Evolutionary conservation across 2,329 filamentous ascomycete genomes (phyloP).

Genomic region (Leptographium wingfieldii): DNA sequence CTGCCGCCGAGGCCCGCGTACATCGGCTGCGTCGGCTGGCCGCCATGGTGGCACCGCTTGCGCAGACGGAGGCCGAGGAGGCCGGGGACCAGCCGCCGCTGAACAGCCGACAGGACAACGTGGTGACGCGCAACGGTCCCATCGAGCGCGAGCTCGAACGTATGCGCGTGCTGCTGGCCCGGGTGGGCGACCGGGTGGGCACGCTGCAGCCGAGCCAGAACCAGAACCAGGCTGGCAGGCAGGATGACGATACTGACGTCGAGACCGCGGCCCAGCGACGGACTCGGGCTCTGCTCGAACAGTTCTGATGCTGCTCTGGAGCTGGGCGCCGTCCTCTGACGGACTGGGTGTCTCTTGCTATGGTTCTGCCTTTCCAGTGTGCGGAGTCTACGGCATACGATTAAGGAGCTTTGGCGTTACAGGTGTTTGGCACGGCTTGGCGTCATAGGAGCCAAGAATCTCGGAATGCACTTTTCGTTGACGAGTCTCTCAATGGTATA

Average conservation of each 20-base stretch:
- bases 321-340: not conserved
- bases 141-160: constrained; percentile 54
- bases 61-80: constrained; percentile 10
- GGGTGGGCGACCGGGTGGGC: constrained; percentile 42
- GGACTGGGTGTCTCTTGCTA: not conserved
- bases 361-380: no score
- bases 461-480: no score
- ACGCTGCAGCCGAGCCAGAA: constrained; percentile 15
- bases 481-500: no score
- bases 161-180: constrained; percentile 50
- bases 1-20: constrained; percentile 21
- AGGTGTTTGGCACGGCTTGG: no score
- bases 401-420: no score
- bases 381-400: no score
- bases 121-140: constrained; percentile 51
- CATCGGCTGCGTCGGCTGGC: constrained; percentile 36
- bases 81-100: not conserved
- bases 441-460: no score
- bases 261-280: constrained; percentile 28
- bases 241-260: constrained; percentile 22
- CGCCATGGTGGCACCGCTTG: constrained; percentile 37
- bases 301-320: constrained; percentile 14
- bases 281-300: constrained; percentile 27
- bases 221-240: not conserved
- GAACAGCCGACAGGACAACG: constrained; percentile 41